Evolutionary conservation across 768 basidiomycete species (phyloP).

Genomic region (Paxillus rubicundulus): DNA sequence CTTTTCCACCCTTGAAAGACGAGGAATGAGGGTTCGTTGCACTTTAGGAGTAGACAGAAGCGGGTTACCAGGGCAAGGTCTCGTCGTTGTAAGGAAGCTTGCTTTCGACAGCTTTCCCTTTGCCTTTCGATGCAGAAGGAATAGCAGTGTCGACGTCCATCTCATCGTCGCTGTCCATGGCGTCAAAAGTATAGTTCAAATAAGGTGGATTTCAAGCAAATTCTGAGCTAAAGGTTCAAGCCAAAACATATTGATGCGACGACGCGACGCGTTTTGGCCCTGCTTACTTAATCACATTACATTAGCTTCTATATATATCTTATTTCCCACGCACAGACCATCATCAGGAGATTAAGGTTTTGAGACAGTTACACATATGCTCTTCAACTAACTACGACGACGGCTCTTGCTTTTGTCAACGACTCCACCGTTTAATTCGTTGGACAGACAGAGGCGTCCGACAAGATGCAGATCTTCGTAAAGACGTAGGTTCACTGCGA

Average conservation of each 20-base stretch:
- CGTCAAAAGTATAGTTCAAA: background rate
- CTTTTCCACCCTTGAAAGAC: conserved; percentile 84
- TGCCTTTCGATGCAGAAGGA: conserved; percentile 52
- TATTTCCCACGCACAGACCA: conserved; percentile 43
- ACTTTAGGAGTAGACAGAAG: background rate
- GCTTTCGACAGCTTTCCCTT: conserved; percentile 58
- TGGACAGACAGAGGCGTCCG: conserved; percentile 86
- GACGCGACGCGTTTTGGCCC: conserved; percentile 19
- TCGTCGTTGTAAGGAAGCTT: conserved; percentile 50
- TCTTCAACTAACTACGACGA: conserved; percentile 23
- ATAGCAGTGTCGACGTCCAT: conserved; percentile 42
- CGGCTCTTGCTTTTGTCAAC: conserved; percentile 79
- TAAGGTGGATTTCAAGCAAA: too few species aligned
- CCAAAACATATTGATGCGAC: conserved; percentile 14
- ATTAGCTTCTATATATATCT: too few species aligned
- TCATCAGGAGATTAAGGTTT: conserved; percentile 37
- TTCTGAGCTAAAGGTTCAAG: too few species aligned
- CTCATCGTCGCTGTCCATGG: conserved; percentile 59
- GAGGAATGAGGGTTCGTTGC: background rate
- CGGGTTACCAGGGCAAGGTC: conserved; percentile 75
- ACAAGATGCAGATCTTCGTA: conserved; percentile 95
- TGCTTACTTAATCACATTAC: conserved; percentile 11
- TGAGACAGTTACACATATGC: conserved; percentile 5
- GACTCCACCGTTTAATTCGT: conserved; percentile 89
- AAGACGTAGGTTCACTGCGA: conserved; percentile 67